A percentile compares a stretch with the other conserved stretches of the same genome.
phyloP scores from a whole-genome alignment of 306 rosid genomes.

The Vigna mungo region DNA sequence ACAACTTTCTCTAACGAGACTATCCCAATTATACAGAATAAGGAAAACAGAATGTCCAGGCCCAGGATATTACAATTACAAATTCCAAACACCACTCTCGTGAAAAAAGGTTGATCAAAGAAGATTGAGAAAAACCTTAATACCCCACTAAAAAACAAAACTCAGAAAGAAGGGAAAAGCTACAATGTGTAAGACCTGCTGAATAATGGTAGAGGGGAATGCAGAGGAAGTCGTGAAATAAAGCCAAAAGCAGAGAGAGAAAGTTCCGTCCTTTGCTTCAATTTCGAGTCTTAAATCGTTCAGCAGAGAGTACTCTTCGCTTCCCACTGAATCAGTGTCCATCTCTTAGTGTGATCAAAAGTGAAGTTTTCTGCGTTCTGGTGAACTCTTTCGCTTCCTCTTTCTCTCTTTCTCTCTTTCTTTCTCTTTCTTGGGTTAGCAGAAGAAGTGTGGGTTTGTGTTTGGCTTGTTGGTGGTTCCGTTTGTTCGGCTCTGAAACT shows the following conservation, averaged over 20 bases:
- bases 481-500: background rate
- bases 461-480: background rate
- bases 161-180: conserved; percentile 2
- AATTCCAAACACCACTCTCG: background rate
- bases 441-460: background rate
- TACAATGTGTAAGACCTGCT: conserved; percentile 56
- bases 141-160: background rate
- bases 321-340: conserved; percentile 53
- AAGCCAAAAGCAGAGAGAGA: conserved; percentile 84
- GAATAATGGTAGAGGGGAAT: conserved; percentile 71
- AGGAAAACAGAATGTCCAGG: background rate
- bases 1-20: conserved; percentile 5
- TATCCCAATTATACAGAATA: background rate
- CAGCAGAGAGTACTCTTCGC: conserved; percentile 57
- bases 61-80: background rate
- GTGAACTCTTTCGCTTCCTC: background rate
- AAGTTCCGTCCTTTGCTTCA: conserved; percentile 59
- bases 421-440: background rate
- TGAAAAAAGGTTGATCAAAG: too few species aligned
- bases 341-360: conserved; percentile 40
- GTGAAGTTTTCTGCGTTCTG: background rate
- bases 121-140: background rate
- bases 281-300: conserved; percentile 71
- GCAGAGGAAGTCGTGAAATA: conserved; percentile 64
- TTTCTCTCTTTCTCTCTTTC: too few species aligned